Evolutionary conservation across 306 rosid species (phyloP), one percentile per base, ranked within the genome.

Genomic region (Fragaria nilgerrensis): DNA sequence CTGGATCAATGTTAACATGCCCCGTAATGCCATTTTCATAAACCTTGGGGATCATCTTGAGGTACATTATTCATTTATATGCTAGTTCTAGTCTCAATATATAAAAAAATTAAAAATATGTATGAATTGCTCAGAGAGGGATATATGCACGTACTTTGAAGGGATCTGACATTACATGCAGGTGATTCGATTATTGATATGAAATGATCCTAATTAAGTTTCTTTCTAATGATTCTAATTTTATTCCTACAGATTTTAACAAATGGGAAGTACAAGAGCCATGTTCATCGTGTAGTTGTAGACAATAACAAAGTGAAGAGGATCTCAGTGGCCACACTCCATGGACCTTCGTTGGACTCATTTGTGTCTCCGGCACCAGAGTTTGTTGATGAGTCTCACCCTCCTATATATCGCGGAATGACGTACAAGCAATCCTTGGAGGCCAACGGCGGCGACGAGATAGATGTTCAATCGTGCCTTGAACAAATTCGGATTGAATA

Each of bases 251-350:
- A 87, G 91, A 86, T 87, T 25, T 77, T 89, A 67, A 87, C 88
- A 0, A 89, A 89, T 77, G 91, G 90, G 27, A 87, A 82, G 72
- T 86, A 87, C 47, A 86, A 84, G 81, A 89, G 94, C 34, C 94
- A 87, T 70, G 45, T 85, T 44, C 91, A 89, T 67, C 82, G 90
- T 69, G 94, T 89, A 14, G 68, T 85, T 71, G 87, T 89, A 9
- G 80, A 72, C 48, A 86, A 84, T 25, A 89, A 89, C 70, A 39
- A 82, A 70, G 81, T 78, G 79, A 74, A 83, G 58, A 87, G 91
- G 77, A 79, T 70, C 29, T 82, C 94, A 0, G 77, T 87, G 59
- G 90, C 86, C 9, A 82, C 84, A 11, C 87, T 87, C 70, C 91
- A 90, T 71, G 90, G 94, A 47, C 91, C 93, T 6, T 81, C 87